Conservation (phyloP, 2,329 filamentous ascomycete genomes). For the Venturia effusa region DNA sequence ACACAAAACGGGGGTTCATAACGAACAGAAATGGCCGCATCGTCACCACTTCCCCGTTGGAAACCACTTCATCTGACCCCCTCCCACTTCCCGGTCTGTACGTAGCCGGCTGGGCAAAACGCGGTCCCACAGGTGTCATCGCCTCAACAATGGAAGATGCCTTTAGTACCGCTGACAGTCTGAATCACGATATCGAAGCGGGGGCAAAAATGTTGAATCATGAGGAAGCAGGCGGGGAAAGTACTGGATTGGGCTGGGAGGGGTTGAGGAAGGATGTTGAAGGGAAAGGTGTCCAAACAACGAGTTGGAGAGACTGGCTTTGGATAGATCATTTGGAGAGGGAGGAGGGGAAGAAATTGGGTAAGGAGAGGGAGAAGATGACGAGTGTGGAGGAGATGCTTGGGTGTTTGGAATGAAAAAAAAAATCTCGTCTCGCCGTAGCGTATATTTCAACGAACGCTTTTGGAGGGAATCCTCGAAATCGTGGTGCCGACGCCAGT, state of each 20-base stretch:
- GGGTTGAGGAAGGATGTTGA: constrained; percentile 54
- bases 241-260: constrained; percentile 59
- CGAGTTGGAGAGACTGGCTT: constrained; percentile 80
- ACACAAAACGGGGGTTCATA: constrained; percentile 62
- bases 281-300: constrained; percentile 45
- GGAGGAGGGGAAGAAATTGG: constrained; percentile 50
- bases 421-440: neutral
- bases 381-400: constrained; percentile 48
- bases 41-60: neutral
- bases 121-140: constrained; percentile 89
- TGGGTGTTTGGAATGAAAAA: constrained; percentile 27
- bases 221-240: constrained; percentile 21
- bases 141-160: constrained; percentile 93
- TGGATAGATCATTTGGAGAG: constrained; percentile 73
- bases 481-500: too few species aligned
- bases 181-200: constrained; percentile 63
- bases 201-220: constrained; percentile 38
- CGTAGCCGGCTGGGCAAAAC: constrained; percentile 93
- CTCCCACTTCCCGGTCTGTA: constrained; percentile 61
- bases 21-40: constrained; percentile 43
- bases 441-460: too few species aligned
- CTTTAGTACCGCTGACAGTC: constrained; percentile 76
- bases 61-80: constrained; percentile 17
- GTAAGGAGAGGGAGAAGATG: constrained; percentile 70
- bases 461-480: too few species aligned